Evolutionary conservation across 179 eudicot genomes (phyloP), one percentile per base, ranked within the genome.

Genomic region (Camellia oleifera): DNA sequence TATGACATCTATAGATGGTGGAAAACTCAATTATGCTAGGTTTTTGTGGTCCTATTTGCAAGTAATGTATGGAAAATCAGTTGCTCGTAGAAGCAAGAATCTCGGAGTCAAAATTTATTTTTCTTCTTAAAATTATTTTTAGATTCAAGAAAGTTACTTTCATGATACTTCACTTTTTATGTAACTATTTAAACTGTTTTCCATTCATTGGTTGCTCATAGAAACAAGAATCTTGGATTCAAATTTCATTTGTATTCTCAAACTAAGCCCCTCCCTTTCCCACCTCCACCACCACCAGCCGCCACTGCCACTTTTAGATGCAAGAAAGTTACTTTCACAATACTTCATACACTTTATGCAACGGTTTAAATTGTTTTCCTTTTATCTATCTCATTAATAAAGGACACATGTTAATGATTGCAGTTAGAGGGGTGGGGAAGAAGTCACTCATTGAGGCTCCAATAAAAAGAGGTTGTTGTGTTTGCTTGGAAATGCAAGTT

Each of bases 401-500:
- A 18, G 23, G 3, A 14, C 61, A 45, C 15, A 20, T 48, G 17
- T 26, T 18, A 65, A 74, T 81, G 68, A 46, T 58, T 65, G 44
- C 84, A 87, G 86, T 23, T 20, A 80, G 73, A 82, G 50, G 53
- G 73, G 72, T 67, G 74, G 65, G 69, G 57, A 74, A 50, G 46
- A 82, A 78, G 61, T 54, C 75, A 32, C 64, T 57, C 40, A 79
- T 67, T 0, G 75, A 77, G 68, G 53, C 15, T 42, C 69, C 80
- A 64, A 84, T 82, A 46, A 88, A 78, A 46, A 86, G 89, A 53
- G 82, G 66, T 66, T 95, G 98, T 78, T 82, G 90, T 58, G 78
- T 92, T 72, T 95, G 98, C 85, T 76, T 81, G 44, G 85, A 91
- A 68, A 84, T 83, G 89, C 88, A 83, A 79, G 88, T 90, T 20